Base-by-base conservation (phyloP, 768 basidiomycete genomes). In the Phanerochaete carnosa region DNA sequence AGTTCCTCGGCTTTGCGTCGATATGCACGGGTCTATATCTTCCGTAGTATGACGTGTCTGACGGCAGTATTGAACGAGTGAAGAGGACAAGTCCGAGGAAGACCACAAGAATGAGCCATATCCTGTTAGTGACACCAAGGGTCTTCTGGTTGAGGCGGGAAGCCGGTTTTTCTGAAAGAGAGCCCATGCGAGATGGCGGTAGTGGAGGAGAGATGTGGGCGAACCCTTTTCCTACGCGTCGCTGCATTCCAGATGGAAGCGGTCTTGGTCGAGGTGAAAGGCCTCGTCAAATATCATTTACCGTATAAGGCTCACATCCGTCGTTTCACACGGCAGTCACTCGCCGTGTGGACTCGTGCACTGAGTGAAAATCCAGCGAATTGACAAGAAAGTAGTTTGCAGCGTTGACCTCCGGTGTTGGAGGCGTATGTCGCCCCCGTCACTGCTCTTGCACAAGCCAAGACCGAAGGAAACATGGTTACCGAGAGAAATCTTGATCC, bases 1-100 rank as follows among this genome's bases (percentile, higher is more conserved):
- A 96, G 72, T 95, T 93, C 68, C 89, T 88, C 0, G 94, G 75
- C 52, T 82, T 81, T 35, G 90, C 77, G 60, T 82, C 76, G 2
- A 78, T 75, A 29, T 66, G 58, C 56, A 62, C 65, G 23, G 66
- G 68, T 29, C 56, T 66, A 64, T 74, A 70, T 23, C 69, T 69
- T n/a, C 65, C 58, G 49, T 61, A 64, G 37, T 64, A 56, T 54
- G 69, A 25, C 64, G 62, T 25, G 65, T 70, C 74, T 1, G 77
- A 61, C 3, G 83, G 83, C 23, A 82, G 74, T 37, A 85, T 72
- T 57, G 79, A 83, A 61, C 84, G 86, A 5, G 87, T 84, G 68
- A 88, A 74, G 26, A 76, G 67, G 55, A 88, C 54, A 64, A 91
- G 71, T 67, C 77, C 74, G 62, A 86, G 68, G 64, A 93, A 77